Conservation (phyloP, 352 stramenopile genomes). For the Pythium apleroticum region DNA sequence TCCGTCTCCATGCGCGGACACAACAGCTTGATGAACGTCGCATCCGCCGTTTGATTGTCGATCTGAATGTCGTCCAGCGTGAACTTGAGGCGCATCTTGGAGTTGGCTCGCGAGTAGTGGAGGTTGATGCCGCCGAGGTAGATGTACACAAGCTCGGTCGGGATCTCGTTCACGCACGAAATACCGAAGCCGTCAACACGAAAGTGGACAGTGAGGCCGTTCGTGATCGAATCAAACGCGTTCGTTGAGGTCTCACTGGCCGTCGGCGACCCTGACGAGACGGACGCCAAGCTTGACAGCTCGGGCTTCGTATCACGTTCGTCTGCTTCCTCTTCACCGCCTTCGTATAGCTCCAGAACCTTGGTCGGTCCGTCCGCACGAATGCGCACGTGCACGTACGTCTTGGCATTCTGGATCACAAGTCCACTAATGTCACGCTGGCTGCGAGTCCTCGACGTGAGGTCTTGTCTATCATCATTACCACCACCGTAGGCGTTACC, state of each 20-base stretch:
- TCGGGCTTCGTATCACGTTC: conserved; percentile 82
- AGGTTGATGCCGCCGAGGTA: conserved; percentile 81
- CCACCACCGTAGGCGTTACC: conserved; percentile 22
- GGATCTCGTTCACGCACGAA: conserved; percentile 86
- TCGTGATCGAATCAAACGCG: conserved; percentile 64
- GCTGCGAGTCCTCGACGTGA: conserved; percentile 7
- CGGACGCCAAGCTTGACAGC: conserved; percentile 60
- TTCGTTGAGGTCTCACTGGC: conserved; percentile 76
- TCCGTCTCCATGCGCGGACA: conserved; percentile 66
- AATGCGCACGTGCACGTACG: conserved; percentile 83
- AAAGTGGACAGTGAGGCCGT: conserved; percentile 68
- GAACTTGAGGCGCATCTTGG: conserved; percentile 85
- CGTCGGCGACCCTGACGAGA: conserved; percentile 64
- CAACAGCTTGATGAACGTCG: conserved; percentile 82
- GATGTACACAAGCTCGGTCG: conserved; percentile 85
- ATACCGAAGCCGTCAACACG: conserved; percentile 78
- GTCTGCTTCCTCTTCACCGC: conserved; percentile 83
- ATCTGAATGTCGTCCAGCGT: conserved; percentile 86
- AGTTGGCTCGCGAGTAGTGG: conserved; percentile 72
- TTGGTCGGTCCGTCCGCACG: conserved; percentile 89
- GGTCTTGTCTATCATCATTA: conserved; percentile 15
- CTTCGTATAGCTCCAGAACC: conserved; percentile 90
- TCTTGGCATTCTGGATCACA: conserved; percentile 77
- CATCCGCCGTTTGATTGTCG: conserved; percentile 85
- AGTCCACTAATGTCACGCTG: conserved; percentile 40